Base-by-base conservation (phyloP, 257 asterid genomes). In the Ilex asprella region DNA sequence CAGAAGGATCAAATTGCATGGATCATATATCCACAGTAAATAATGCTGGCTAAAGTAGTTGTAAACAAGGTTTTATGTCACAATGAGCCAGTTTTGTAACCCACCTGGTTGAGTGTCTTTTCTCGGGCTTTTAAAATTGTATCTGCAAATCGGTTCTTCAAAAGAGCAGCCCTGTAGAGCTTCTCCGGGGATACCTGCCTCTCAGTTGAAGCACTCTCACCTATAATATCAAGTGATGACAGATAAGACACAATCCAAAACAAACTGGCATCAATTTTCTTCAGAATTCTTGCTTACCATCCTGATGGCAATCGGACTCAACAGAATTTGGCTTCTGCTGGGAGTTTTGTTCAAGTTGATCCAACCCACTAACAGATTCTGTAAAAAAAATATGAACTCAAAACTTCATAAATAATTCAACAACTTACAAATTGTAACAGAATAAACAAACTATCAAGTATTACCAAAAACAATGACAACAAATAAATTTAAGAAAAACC, bases 111-210 rank as follows among this genome's bases (percentile, higher is more conserved):
- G 35, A 89, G 83, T 2, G 95, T 71, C 76, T 90, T 87, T 73
- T 89, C 99, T 65, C 76, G 84, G 65, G 97, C 99, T 78, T 87
- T 92, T 65, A 92, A 70, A 71, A 92, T 92, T 35, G 91, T 92
- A 56, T 92, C 97, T n/a, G 81, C 76, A 73, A 85, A 89, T 30
- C 97, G 85, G 2, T 65, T 70, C 76, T 85, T 89, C 78, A 92
- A 69, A 60, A 86, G 4, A 68, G 97, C 97, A 68, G 95, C 96
- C 68, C 99, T 79, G 56, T 92, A 84, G 69, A 73, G 84, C 85
- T 84, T 92, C 72, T 80, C 88, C 0, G 95, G 95, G 39, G 97
- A 89, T 55, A 84, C 89, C 76, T 71, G 86, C 63, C 84, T 80
- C 67, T 74, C 91, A 64, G 73, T 65, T 69, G 78, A 79, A 69